Evolutionary conservation across 73 alveolate species (phyloP).

Genomic region (Blepharisma japonicum): DNA sequence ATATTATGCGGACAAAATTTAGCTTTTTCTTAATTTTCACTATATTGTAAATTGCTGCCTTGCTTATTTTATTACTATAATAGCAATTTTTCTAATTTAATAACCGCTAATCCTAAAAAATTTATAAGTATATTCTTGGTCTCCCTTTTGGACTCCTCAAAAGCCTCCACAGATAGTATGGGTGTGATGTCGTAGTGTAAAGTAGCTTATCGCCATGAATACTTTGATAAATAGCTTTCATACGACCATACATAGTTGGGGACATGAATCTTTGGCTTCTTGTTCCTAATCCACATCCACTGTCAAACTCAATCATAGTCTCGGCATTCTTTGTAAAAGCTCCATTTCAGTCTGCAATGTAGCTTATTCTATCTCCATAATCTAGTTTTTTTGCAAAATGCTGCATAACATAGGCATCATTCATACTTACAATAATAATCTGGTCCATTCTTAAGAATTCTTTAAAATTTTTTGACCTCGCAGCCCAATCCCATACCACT

Average conservation of each 20-base stretch:
- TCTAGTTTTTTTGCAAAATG: slow-evolving; percentile 8
- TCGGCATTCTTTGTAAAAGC: not conserved
- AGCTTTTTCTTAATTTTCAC: no score
- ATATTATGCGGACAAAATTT: no score
- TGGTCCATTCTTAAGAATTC: not conserved
- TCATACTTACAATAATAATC: not conserved
- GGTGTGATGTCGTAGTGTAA: no score
- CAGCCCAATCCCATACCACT: slow-evolving; percentile 25
- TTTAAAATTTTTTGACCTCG: not conserved
- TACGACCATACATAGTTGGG: no score
- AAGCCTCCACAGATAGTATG: no score
- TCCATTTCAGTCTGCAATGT: slow-evolving; percentile 20
- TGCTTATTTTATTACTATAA: no score
- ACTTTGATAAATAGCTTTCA: not conserved
- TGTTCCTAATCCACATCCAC: not conserved
- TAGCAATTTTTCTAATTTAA: no score
- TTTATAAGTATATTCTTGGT: no score
- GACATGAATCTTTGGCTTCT: not conserved
- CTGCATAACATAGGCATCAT: slow-evolving; percentile 10
- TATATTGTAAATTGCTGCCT: no score
- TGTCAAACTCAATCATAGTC: not conserved
- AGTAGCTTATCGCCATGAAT: no score
- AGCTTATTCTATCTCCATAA: not conserved
- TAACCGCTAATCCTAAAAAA: no score
- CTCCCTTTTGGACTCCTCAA: no score